phyloP scores from a whole-genome alignment of 2,329 filamentous ascomycete species.

The Leptographium wingfieldii region DNA sequence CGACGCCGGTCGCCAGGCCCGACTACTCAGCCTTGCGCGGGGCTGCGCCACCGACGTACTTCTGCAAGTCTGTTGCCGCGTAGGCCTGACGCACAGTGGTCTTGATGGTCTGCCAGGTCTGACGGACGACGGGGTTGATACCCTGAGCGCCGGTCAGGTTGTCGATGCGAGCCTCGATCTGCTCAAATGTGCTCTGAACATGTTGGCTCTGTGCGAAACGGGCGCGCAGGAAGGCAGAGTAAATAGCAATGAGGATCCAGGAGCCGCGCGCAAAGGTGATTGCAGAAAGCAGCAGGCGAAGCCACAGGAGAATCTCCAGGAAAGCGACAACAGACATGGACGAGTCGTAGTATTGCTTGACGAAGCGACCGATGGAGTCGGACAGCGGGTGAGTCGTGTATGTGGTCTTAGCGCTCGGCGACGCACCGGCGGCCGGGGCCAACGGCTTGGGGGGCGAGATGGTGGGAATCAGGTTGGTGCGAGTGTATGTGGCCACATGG shows the following conservation, averaged over 20 bases:
- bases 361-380: constrained; percentile 79
- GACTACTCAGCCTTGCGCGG: constrained; percentile 50
- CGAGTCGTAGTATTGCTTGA: constrained; percentile 94
- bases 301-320: constrained; percentile 80
- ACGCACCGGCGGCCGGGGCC: constrained; percentile 39
- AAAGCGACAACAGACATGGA: constrained; percentile 88
- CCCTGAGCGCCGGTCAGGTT: constrained; percentile 75
- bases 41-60: constrained; percentile 48
- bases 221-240: constrained; percentile 85
- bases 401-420: constrained; percentile 44
- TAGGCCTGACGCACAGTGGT: constrained; percentile 58
- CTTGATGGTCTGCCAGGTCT: constrained; percentile 76
- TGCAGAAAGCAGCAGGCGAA: constrained; percentile 68
- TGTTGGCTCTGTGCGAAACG: constrained; percentile 84
- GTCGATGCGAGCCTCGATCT: constrained; percentile 64
- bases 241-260: constrained; percentile 76
- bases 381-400: constrained; percentile 47
- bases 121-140: constrained; percentile 65
- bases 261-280: constrained; percentile 81
- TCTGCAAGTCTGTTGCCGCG: constrained; percentile 64
- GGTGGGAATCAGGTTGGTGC: constrained; percentile 83
- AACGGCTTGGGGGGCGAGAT: constrained; percentile 53
- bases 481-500: constrained; percentile 94
- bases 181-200: constrained; percentile 69
- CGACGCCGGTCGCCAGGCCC: neutral